phyloP scores from a whole-genome alignment of 805 yeast genomes.

The Candida bentonensis region DNA sequence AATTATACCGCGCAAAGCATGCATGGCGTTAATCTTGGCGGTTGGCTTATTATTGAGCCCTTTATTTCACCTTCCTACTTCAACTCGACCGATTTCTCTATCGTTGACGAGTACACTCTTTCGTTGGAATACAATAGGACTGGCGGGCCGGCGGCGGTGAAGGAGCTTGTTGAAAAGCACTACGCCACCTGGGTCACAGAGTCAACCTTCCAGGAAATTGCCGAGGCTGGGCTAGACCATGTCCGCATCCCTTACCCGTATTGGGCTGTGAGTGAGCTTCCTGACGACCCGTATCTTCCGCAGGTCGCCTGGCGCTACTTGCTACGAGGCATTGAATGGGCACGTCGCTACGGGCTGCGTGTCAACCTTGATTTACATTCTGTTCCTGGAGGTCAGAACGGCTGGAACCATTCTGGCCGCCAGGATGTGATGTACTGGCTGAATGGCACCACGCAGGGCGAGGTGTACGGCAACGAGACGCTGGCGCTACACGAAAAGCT shows the following conservation, averaged over 20 bases:
- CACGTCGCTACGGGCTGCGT: conserved; percentile 40
- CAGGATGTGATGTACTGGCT: conserved; percentile 32
- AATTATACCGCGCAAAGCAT: conserved; percentile 20
- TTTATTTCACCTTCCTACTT: conserved; percentile 75
- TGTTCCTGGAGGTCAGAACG: conserved; percentile 75
- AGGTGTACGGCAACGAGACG: conserved; percentile 29
- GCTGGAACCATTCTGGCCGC: conserved; percentile 69
- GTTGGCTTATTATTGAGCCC: conserved; percentile 84
- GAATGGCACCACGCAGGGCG: conserved; percentile 28
- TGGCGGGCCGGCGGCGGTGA: conserved; percentile 43
- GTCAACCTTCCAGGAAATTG: conserved; percentile 46
- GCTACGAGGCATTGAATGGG: conserved; percentile 57
- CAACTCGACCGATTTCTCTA: conserved; percentile 21
- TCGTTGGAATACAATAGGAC: conserved; percentile 32
- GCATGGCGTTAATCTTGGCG: conserved; percentile 73
- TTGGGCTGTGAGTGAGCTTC: conserved; percentile 50
- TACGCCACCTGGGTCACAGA: conserved; percentile 61
- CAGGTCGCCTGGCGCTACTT: conserved; percentile 44
- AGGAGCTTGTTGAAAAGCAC: conserved; percentile 37
- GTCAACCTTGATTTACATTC: conserved; percentile 73
- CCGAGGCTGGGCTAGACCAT: conserved; percentile 50
- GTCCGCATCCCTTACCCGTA: conserved; percentile 73
- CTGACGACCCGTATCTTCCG: conserved; percentile 39
- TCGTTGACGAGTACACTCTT: conserved; percentile 67
- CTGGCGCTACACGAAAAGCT: conserved; percentile 38